These are phyloP conservation scores for Drechslera avenae DNA, from an alignment of 2,329 filamentous ascomycete genomes.

Conservation along the genomic window DNA sequence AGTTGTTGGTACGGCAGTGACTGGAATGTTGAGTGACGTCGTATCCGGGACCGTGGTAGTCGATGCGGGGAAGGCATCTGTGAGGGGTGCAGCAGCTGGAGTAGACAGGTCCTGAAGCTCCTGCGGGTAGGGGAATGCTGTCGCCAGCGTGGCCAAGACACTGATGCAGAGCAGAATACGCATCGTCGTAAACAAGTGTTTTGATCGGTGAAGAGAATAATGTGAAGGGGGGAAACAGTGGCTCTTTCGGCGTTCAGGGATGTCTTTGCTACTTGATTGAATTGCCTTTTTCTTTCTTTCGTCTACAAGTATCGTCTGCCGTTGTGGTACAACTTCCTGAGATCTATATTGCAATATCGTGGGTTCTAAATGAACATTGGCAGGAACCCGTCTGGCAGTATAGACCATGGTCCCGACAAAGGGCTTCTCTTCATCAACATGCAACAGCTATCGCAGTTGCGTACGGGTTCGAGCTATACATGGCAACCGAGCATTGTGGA, in stretches of 20 bases:
- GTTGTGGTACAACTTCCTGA: constrained; percentile 1
- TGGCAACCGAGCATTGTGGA: constrained; percentile 10
- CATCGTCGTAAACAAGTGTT: constrained; percentile 20
- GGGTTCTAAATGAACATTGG: constrained; percentile 10
- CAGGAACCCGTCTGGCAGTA: constrained; percentile 20
- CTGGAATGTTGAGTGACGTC: constrained; percentile 33
- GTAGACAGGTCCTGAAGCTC: neutral
- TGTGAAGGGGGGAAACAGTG: neutral
- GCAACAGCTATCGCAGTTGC: constrained; percentile 2
- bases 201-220: neutral
- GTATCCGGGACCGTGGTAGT: constrained; percentile 19
- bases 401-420: constrained; percentile 4
- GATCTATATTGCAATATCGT: constrained; percentile 14
- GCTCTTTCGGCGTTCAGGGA: neutral
- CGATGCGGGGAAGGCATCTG: constrained; percentile 14
- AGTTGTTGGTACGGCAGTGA: constrained; percentile 16
- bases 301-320: constrained; percentile 11
- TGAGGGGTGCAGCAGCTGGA: constrained; percentile 7
- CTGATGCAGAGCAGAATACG: constrained; percentile 14
- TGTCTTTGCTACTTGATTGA: constrained; percentile 4
- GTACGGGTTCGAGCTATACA: constrained; percentile 19
- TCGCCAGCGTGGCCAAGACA: constrained; percentile 8
- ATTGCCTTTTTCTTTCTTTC: constrained; percentile 4
- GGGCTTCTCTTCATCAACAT: constrained; percentile 9
- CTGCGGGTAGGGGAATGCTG: constrained; percentile 19